Evolutionary conservation across 768 basidiomycete genomes (phyloP), one percentile per base, ranked within the genome.

Genomic region (Panaeolus cyanescens): DNA sequence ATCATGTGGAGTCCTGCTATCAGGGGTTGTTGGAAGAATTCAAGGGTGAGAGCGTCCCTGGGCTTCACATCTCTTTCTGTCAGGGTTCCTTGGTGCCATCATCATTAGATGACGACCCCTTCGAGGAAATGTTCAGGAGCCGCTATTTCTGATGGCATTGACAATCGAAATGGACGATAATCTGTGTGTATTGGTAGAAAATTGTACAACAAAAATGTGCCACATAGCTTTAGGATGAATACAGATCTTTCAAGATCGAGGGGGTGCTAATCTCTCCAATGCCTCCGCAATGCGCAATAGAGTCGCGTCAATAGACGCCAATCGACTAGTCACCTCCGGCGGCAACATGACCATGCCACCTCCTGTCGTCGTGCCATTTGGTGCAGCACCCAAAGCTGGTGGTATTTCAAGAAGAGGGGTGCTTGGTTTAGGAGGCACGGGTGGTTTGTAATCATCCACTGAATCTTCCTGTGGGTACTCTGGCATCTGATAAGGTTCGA

Each of bases 271-370:
- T 59, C 70, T 71, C 58, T 79, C 78, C 33, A 79, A 56, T 9
- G 75, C 74, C 22, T 61, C 68, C 8, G 78, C 78, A 39, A 79
- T 77, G 13, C 78, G 69, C 2, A 70, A 63, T n/a, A 79, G 66
- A 64, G 71, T 78, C 0, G 59, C 58, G 50, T 79, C 77, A 58
- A 78, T 75, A 3, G 76, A 77, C 1, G 68, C 68, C 33, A 79
- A 66, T 17, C 75, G 66, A 39, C 62, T 59, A 25, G 56, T 70
- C 13, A 79, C 56, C 40, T 75, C 74, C 3, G 67, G 63, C 53
- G 75, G 70, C 19, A 75, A 34, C 37, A 36, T 63, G 60, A 54
- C 50, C 33, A 13, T 32, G 30, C 42, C 45, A 31, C n/a, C 59
- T 32, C 42, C 12, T 25, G 8, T 36, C 20, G 15, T 50, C 19